Evolutionary conservation across 176 grass and related monocot genomes (phyloP).

Genomic region (Poa pratensis): DNA sequence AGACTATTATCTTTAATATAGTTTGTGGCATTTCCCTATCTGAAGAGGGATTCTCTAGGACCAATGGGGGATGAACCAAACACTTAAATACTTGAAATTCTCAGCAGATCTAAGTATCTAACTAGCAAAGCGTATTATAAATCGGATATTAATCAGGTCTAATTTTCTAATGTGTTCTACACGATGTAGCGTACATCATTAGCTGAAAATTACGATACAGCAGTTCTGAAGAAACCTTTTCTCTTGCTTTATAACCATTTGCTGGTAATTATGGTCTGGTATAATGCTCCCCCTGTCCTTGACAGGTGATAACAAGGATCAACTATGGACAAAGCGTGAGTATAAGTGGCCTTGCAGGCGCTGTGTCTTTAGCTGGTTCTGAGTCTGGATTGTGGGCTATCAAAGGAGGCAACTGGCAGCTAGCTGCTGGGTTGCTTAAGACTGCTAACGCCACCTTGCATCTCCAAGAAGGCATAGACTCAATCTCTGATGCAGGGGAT

Average conservation of each 20-base stretch:
- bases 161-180: neutral
- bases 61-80: neutral
- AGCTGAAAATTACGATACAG: neutral
- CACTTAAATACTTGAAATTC: neutral
- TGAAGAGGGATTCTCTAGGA: neutral
- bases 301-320: constrained; percentile 91
- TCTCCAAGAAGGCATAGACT: constrained; percentile 80
- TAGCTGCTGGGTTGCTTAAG: constrained; percentile 75
- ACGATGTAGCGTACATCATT: neutral
- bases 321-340: constrained; percentile 82
- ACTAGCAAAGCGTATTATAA: neutral
- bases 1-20: neutral
- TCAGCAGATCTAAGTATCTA: neutral
- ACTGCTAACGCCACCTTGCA: constrained; percentile 70
- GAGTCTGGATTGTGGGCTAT: constrained; percentile 84
- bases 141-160: neutral
- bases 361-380: constrained; percentile 85
- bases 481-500: constrained; percentile 61
- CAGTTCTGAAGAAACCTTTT: neutral
- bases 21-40: neutral
- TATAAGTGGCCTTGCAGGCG: constrained; percentile 84
- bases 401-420: constrained; percentile 79
- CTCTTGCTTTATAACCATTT: neutral
- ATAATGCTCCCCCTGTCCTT: neutral
- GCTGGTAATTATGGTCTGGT: neutral